Conservation (phyloP, 176 grass and related monocot species). For the sorghum (Sorghum bicolor) region DNA sequence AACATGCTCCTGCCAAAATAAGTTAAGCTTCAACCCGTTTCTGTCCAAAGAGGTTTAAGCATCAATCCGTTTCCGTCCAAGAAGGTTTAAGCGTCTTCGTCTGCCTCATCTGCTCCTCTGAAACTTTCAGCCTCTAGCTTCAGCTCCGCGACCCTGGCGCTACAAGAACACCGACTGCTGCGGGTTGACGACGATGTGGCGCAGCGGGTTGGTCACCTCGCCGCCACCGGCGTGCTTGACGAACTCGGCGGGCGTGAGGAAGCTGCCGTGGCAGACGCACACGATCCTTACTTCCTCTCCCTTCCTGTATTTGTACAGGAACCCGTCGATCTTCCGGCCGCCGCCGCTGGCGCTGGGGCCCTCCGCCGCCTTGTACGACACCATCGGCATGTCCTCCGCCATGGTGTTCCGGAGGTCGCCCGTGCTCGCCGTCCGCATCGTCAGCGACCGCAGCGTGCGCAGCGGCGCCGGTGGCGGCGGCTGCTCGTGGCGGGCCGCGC, state of each 20-base stretch:
- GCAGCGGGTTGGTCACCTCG: conserved; percentile 78
- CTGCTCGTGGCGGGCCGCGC: neutral
- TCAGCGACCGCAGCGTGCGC: conserved; percentile 44
- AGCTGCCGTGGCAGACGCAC: conserved; percentile 93
- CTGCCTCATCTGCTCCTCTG: too few relatives aligned
- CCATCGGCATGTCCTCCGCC: conserved; percentile 96
- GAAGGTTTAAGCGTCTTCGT: neutral
- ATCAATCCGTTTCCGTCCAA: neutral
- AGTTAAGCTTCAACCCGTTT: neutral
- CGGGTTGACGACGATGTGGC: conserved; percentile 70
- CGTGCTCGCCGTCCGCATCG: conserved; percentile 49
- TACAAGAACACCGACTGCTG: conserved; percentile 50
- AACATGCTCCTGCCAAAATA: neutral
- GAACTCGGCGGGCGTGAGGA: conserved; percentile 86
- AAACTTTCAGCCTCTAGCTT: neutral
- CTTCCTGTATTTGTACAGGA: conserved; percentile 88
- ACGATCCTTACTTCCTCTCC: conserved; percentile 84
- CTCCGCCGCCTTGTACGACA: conserved; percentile 56
- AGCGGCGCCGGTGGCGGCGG: conserved; percentile 4
- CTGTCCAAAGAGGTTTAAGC: neutral
- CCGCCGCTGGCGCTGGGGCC: conserved; percentile 44
- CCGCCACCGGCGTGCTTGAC: conserved; percentile 82
- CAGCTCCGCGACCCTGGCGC: neutral
- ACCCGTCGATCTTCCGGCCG: conserved; percentile 65
- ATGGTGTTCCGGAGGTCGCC: conserved; percentile 64